A percentile compares a stretch with the other conserved stretches of the same genome.
Evolutionary conservation across 768 basidiomycete species (phyloP).

Genomic region (Paxillus involutus): DNA sequence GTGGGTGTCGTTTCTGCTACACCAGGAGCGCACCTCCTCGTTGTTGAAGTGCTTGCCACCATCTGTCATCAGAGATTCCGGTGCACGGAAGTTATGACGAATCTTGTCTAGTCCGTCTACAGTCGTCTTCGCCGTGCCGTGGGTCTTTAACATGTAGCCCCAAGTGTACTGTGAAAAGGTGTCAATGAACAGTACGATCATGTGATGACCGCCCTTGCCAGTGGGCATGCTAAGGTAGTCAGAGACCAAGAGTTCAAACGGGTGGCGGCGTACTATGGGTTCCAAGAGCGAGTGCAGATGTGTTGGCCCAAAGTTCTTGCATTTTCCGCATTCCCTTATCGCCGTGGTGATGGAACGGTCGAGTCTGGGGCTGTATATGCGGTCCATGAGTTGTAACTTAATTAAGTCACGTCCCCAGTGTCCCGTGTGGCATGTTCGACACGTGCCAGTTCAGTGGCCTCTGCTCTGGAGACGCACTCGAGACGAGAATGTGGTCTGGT

Average conservation of each 20-base stretch:
- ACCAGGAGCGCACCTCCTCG: no score
- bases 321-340: neutral
- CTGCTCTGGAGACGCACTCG: no score
- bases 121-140: no score
- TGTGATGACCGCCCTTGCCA: slow-evolving; percentile 10
- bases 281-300: slow-evolving; percentile 21
- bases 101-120: no score
- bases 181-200: neutral
- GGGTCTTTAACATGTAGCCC: no score
- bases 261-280: slow-evolving; percentile 16
- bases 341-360: slow-evolving; percentile 17
- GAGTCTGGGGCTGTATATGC: slow-evolving; percentile 23
- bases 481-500: neutral
- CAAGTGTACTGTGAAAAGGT: no score
- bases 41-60: no score
- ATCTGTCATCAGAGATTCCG: no score
- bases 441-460: no score
- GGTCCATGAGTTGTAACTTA: slow-evolving; percentile 30
- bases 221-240: slow-evolving; percentile 24
- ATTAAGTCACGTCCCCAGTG: slow-evolving; percentile 37
- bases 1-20: no score
- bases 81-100: no score
- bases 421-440: slow-evolving; percentile 7
- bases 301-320: slow-evolving; percentile 19
- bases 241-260: slow-evolving; percentile 17